Evolutionary conservation across 2,329 filamentous ascomycete species (phyloP), one percentile per base, ranked within the genome.

Genomic region (Chaetothyriales sp.): DNA sequence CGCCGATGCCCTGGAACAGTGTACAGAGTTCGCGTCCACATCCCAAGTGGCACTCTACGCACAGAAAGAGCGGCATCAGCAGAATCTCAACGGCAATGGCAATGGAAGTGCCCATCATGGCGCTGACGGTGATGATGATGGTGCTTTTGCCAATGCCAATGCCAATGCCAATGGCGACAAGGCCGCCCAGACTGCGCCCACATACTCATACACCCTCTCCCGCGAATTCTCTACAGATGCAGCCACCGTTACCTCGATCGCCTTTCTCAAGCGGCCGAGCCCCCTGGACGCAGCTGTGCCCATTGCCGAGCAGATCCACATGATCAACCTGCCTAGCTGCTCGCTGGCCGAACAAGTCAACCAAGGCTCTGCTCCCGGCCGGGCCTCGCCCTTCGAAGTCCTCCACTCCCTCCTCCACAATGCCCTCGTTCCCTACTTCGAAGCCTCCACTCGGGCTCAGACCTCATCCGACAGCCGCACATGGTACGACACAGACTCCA

Each of bases 401-500:
- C 74, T 98, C 55, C 88, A 95, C 70, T 87, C 90, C 52, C 78
- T 95, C 61, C 79, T 99, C 58, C 89, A 95, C 68, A 83, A 88
- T 65, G 88, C 86, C 59, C 74, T 98, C 64, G 87, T 86, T 61
- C 92, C 93, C 42, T 96, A 95, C 69, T 98, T 98, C 65, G 90
- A 99, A 73, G 90, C 89, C 60, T 93, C 88, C 66, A 93, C 89
- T 52, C 90, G 88, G 70, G 84, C 76, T 56, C 83, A 87, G 61
- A 84, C 87, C 63, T 70, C 78, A 48, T 70, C 71, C 51, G 79
- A 80, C 15, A 72, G 74, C 50, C 83, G 86, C 63, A 81, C 80
- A 56, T 81, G 87, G 61, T 79, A 84, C 18, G 89, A 96, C 62
- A 81, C 86, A 48, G 92, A 96, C 63, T 81, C 86, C 44, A 93